Evolutionary conservation across 2,329 filamentous ascomycete genomes (phyloP), one percentile per base, ranked within the genome.

Genomic region (Fusarium brevicatenulatum): DNA sequence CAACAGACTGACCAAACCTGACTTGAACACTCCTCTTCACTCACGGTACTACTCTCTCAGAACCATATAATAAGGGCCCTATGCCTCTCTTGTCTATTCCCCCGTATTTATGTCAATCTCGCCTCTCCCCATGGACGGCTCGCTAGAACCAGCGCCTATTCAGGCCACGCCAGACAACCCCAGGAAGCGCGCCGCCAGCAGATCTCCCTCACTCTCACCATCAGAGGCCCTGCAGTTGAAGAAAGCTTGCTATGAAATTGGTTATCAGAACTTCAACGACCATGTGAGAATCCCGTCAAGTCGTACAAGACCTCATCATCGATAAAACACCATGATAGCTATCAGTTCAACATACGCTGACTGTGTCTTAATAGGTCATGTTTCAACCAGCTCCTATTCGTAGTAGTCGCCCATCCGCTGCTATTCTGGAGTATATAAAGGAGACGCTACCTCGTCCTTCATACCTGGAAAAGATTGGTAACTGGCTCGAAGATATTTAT

Each of bases 401-500:
- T 4, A 4, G 40, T 53, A 12, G 9, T 11, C 39, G 19, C 12
- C 36, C 28, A 5, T 25, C 46, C 10, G 50, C 46, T 46, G 49
- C 61, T 10, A 28, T 40, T 19, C 9, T 61, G 7, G 46, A 34
- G 2, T 46, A 68, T 58, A 54, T 71, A 52, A 66, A 71, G 15
- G 36, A 43, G 25, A 62, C 15, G 6, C 36, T n/a, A 5, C 32
- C 7, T 30, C 21, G 40, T 4, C 34, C 34, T 61, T 37, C 42
- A 34, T 32, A 30, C 18, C 18, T 66, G 18, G 42, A 63, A 28
- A 42, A 39, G 3, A 37, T 68, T 13, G 43, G 56, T 23, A 44
- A 25, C 46, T 71, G 68, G 68, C 68, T 71, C 9, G 40, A 71
- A 42, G 46, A 47, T 3, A 47, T n/a, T 32, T 68, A 71, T 28